Evolutionary conservation across 805 yeast genomes (phyloP), one percentile per base, ranked within the genome.

Genomic region (Grigorovia yakushimaensis): DNA sequence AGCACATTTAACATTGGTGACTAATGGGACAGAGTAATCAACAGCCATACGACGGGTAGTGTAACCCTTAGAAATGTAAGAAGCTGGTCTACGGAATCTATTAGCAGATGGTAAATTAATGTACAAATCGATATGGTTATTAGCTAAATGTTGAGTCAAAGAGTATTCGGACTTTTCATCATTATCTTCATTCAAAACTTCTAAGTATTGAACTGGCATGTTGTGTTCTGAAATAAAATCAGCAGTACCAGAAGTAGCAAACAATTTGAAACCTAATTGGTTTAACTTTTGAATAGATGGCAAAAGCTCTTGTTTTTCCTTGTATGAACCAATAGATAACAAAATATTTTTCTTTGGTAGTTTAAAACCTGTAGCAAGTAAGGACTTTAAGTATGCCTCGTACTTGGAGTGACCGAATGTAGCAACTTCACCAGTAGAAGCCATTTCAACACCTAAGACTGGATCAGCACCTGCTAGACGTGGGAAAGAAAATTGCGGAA

Each of bases 1-100:
- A 52, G 99, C 99, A 74, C 89, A 83, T 72, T 93, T 93, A 56
- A 93, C 98, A 64, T 93, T 93, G 54, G 99, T 93, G 44, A 93
- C 96, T 66, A 93, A 76, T 45, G 99, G 99, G 64, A 93, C 88
- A 45, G 97, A 89, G 67, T 86, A 94, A 71, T 93, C 99, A 55
- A 93, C 97, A 57, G 99, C 98, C 98, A 93, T 86, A 76, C 99
- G 93, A 77, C 99, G 94, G 42, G 98, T 87, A 69, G 79, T 82
- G 77, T 93, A 93, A 67, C 99, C 99, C 73, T 86, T 88, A 24
- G 96, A 87, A 76, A 93, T 88, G 72, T 93, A 93, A 52, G 91
- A 84, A 47, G 99, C 97, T 51, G 99, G 99, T 71, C 99, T 87
- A 68, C 99, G 85, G 81, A 87, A 93, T 66, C 96, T 78, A 77